These are phyloP conservation scores for Cladosporium velox DNA, from an alignment of 2,329 filamentous ascomycete genomes.

Conservation along the genomic window DNA sequence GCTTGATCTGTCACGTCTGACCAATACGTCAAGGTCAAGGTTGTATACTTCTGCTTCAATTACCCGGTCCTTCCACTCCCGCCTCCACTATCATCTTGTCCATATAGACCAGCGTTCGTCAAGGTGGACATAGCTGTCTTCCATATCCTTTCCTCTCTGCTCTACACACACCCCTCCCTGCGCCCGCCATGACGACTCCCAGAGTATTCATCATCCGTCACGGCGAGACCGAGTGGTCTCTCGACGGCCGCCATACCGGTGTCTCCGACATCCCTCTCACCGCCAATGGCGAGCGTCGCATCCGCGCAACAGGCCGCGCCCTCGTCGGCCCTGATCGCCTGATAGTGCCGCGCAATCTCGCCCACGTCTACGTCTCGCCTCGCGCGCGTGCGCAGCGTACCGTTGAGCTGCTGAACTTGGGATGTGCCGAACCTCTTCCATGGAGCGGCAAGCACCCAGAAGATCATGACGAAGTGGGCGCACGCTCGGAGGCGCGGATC, in stretches of 20 bases:
- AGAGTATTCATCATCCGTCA: slow-evolving; percentile 66
- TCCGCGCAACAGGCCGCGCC: slow-evolving; percentile 71
- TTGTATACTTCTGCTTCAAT: not conserved
- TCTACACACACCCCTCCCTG: not conserved
- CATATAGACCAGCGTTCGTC: not conserved
- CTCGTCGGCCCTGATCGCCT: slow-evolving; percentile 81
- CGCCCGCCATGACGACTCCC: slow-evolving; percentile 43
- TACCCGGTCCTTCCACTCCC: not conserved
- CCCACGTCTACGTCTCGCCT: slow-evolving; percentile 90
- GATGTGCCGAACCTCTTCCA: slow-evolving; percentile 64
- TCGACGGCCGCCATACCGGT: slow-evolving; percentile 79
- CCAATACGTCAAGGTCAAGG: slow-evolving; percentile 8
- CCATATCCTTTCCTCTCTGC: not conserved
- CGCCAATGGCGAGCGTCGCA: slow-evolving; percentile 63
- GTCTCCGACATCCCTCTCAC: slow-evolving; percentile 83
- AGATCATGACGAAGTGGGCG: slow-evolving; percentile 29
- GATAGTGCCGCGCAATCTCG: slow-evolving; percentile 78
- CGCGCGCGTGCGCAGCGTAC: slow-evolving; percentile 81
- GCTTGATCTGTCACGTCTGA: not conserved
- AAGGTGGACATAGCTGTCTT: not conserved
- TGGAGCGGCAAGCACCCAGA: slow-evolving; percentile 53
- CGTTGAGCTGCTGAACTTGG: slow-evolving; percentile 82
- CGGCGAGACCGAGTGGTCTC: slow-evolving; percentile 95
- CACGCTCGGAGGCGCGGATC: slow-evolving; percentile 44
- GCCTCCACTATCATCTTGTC: not conserved